Base-by-base conservation (phyloP, 768 basidiomycete species). In the Auricularia heimuer region DNA sequence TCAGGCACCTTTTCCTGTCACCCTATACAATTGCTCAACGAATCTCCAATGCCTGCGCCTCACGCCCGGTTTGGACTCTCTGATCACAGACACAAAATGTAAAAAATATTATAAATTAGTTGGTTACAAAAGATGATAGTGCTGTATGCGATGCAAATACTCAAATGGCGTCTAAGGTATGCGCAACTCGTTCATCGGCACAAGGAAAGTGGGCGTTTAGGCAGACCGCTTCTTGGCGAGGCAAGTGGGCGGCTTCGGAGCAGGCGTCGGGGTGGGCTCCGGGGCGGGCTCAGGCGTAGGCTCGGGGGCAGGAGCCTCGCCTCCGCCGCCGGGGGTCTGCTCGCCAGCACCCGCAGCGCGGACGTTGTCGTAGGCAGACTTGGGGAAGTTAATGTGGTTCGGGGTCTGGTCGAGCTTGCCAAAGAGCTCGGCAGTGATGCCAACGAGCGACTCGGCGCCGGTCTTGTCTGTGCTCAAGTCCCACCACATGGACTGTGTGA, bases 331-430 rank as follows among this genome's bases (percentile, higher is more conserved):
- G 34, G 24, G 24, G 56, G 24, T 34, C 56, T 60, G 64, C 54
- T 42, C 42, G 11, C 56, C 64, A 3, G 54, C 64, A 8, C 24
- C 58, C 10, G 56, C 56, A 24, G 56, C 56, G 16, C 24, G 14
- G 56, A 66, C 37, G 54, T 66, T 66, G 54, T 62, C 65, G 36
- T 34, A 66, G 11, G 51, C 51, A 33, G 62, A 63, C 29, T 62
- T 45, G 14, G 65, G 65, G 45, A 54, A 66, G 54, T 63, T 54
- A 34, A 66, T 62, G 51, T 66, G 65, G 62, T 66, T 66, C 47
- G 54, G 29, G 6, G 54, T 63, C 21, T 45, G 42, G 35, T 66
- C 47, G 36, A 66, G 65, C 18, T 58, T 39, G 33, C 62, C 62
- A n/a, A 63, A 58, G 24, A 45, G 45, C 14, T 42, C 35, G 37